Conservation (phyloP, 495 filamentous ascomycete species). For the Margaritispora aquatica region DNA sequence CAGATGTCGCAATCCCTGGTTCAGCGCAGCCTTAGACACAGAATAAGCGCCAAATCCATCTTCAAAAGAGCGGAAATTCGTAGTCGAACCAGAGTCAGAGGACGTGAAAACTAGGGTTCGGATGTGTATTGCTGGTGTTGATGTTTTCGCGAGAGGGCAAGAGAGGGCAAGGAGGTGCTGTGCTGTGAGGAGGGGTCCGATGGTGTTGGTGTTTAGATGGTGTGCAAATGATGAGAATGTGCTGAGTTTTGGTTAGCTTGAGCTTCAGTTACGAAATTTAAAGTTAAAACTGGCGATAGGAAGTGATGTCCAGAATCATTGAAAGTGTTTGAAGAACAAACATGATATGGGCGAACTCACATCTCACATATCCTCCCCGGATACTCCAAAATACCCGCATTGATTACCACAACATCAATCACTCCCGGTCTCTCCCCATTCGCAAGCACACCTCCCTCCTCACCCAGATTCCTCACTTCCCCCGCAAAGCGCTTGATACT, state of each 20-base stretch:
- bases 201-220: conserved; percentile 50
- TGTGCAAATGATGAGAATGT: conserved; percentile 42
- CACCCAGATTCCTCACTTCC: conserved; percentile 16
- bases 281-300: no score
- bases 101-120: conserved; percentile 21
- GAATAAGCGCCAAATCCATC: conserved; percentile 55
- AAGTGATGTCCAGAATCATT: no score
- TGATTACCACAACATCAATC: conserved; percentile 48
- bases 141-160: conserved; percentile 25
- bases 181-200: conserved; percentile 50
- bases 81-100: conserved; percentile 17
- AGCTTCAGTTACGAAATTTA: no score
- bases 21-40: conserved; percentile 52
- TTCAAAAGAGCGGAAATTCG: conserved; percentile 43
- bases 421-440: no score
- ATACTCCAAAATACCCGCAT: conserved; percentile 52
- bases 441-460: conserved; percentile 22
- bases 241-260: conserved; percentile 10
- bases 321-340: no score
- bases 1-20: conserved; percentile 49
- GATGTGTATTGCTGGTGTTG: conserved; percentile 7
- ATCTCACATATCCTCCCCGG: conserved; percentile 50
- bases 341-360: no score
- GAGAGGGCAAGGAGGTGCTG: conserved; percentile 41
- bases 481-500: conserved; percentile 41